Percentiles rank a stretch among this genome's conserved stretches.
Conservation (phyloP, 2,329 filamentous ascomycete species). For the Penicillium sp. region DNA sequence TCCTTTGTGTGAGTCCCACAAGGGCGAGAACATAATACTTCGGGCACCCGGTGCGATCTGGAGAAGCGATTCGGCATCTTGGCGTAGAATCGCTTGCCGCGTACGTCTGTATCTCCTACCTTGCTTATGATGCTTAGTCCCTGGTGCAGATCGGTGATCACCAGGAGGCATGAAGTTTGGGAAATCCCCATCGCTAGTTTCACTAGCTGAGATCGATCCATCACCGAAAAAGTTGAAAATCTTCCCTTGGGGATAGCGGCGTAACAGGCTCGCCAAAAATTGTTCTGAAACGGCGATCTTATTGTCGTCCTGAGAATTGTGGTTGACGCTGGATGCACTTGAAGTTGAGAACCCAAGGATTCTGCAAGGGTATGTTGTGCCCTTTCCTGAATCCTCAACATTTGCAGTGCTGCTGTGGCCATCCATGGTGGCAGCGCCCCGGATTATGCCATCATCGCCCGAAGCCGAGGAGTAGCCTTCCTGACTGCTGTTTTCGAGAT, state of each 20-base stretch:
- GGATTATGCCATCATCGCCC: neutral
- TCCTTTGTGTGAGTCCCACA: constrained; percentile 31
- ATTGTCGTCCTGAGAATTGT: constrained; percentile 9
- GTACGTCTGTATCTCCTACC: neutral
- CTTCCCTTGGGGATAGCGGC: constrained; percentile 23
- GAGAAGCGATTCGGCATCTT: constrained; percentile 22
- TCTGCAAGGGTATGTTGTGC: constrained; percentile 3
- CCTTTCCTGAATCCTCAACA: neutral
- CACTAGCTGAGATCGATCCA: constrained; percentile 18
- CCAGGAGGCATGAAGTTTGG: no score
- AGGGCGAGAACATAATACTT: constrained; percentile 29
- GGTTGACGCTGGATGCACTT: constrained; percentile 28
- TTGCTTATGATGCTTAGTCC: no score
- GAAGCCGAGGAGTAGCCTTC: constrained; percentile 12
- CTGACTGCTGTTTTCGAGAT: constrained; percentile 2
- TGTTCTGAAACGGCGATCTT: constrained; percentile 38
- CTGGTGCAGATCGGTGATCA: no score
- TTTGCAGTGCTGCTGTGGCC: neutral
- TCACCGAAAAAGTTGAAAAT: constrained; percentile 23
- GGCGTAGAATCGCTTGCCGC: constrained; percentile 5
- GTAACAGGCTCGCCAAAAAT: constrained; percentile 39
- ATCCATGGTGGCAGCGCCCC: neutral
- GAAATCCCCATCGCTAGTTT: constrained; percentile 4
- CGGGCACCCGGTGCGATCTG: constrained; percentile 23
- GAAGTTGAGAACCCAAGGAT: constrained; percentile 18